Evolutionary conservation across 768 basidiomycete species (phyloP).

Genomic region (Lentinula edodes): DNA sequence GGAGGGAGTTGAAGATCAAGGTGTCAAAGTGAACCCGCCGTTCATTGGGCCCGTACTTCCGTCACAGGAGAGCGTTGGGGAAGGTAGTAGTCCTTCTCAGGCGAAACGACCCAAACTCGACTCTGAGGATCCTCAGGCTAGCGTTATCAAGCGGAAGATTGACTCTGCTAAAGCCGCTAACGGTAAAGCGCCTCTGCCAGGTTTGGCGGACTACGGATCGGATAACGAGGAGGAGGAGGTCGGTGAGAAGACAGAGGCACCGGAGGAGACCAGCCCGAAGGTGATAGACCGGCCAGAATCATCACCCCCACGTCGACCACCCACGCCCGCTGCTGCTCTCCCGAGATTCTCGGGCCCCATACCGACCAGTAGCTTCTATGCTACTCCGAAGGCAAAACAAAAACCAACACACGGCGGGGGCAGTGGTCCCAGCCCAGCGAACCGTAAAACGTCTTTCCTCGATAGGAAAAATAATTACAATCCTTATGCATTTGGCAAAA

Average conservation of each 20-base stretch:
- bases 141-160: constrained; percentile 48
- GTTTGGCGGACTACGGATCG: constrained; percentile 21
- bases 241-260: constrained; percentile 3
- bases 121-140: constrained; percentile 46
- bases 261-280: constrained; percentile 13
- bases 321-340: constrained; percentile 19
- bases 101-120: constrained; percentile 21
- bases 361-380: constrained; percentile 36
- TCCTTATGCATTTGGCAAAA: background rate
- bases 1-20: constrained; percentile 48
- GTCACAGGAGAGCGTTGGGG: constrained; percentile 13
- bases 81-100: constrained; percentile 17
- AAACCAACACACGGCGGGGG: constrained; percentile 11
- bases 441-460: background rate
- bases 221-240: constrained; percentile 20
- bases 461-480: background rate
- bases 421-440: background rate
- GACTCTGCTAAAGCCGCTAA: constrained; percentile 22
- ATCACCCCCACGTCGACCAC: constrained; percentile 23
- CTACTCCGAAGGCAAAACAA: constrained; percentile 27
- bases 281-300: constrained; percentile 18
- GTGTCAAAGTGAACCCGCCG: constrained; percentile 40
- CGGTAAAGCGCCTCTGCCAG: constrained; percentile 13
- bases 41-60: constrained; percentile 70
- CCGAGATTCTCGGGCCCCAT: constrained; percentile 15